These are phyloP conservation scores for Venturia carpophila DNA, from an alignment of 2,329 filamentous ascomycete species.

Conservation along the genomic window DNA sequence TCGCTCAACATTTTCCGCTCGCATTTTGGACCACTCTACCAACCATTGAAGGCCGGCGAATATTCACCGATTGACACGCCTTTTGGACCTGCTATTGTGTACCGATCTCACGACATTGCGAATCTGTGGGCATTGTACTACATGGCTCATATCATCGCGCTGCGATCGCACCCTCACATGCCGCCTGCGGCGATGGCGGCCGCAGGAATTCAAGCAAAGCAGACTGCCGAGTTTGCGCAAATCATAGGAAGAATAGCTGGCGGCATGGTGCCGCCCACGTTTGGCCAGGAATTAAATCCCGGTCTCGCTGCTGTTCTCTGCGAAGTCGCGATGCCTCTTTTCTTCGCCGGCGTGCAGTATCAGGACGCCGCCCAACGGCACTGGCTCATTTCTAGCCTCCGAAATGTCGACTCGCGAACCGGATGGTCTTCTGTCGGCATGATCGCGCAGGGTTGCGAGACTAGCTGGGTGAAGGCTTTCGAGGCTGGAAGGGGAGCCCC, in stretches of 20 bases:
- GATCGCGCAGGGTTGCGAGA: slow-evolving; percentile 78
- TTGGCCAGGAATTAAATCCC: slow-evolving; percentile 56
- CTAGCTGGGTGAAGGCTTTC: slow-evolving; percentile 69
- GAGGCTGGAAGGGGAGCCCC: slow-evolving; percentile 67
- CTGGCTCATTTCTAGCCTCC: slow-evolving; percentile 68
- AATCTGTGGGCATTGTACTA: slow-evolving; percentile 84
- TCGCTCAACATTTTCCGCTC: slow-evolving; percentile 61
- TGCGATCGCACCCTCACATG: slow-evolving; percentile 80
- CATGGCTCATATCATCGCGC: slow-evolving; percentile 73
- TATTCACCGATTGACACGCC: slow-evolving; percentile 56
- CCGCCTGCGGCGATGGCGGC: slow-evolving; percentile 84
- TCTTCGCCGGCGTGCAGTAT: slow-evolving; percentile 80
- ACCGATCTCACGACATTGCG: slow-evolving; percentile 79
- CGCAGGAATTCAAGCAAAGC: slow-evolving; percentile 64
- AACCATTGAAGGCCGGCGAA: slow-evolving; percentile 63
- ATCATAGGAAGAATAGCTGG: slow-evolving; percentile 74
- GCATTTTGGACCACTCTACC: slow-evolving; percentile 66
- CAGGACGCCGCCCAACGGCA: slow-evolving; percentile 62
- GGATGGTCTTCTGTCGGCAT: slow-evolving; percentile 80
- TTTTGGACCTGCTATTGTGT: slow-evolving; percentile 74
- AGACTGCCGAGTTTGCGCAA: slow-evolving; percentile 64
- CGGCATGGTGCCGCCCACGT: slow-evolving; percentile 47
- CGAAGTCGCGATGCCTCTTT: slow-evolving; percentile 73
- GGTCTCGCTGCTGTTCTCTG: slow-evolving; percentile 72
- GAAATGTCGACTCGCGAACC: slow-evolving; percentile 68